These are phyloP conservation scores for Erodium chrysanthum DNA, from an alignment of 441 rosid genomes.

Conservation along the genomic window DNA sequence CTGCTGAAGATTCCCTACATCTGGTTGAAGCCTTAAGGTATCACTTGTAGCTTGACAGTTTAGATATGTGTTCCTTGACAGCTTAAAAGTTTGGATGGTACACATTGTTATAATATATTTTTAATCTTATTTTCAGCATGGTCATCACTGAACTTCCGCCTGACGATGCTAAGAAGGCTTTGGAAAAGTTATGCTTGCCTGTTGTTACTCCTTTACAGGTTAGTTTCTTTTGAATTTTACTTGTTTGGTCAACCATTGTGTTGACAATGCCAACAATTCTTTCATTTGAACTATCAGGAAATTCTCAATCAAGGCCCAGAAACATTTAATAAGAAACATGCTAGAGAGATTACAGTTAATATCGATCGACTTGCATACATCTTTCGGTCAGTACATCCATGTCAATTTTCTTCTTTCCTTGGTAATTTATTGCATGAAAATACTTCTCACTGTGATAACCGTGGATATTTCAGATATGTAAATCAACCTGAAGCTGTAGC, in stretches of 20 bases:
- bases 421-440: conserved; percentile 8
- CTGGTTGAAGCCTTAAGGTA: conserved; percentile 95
- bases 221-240: conserved; percentile 18
- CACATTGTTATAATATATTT: conserved; percentile 24
- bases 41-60: background rate
- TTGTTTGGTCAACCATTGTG: conserved; percentile 19
- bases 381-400: conserved; percentile 55
- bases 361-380: conserved; percentile 93
- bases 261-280: conserved; percentile 20
- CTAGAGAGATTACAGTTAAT: conserved; percentile 84
- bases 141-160: conserved; percentile 92
- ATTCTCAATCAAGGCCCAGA: conserved; percentile 60
- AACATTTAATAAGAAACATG: conserved; percentile 76
- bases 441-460: conserved; percentile 22
- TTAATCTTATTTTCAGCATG: conserved; percentile 48
- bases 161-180: conserved; percentile 72
- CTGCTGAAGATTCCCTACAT: conserved; percentile 85
- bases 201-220: conserved; percentile 87
- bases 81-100: conserved; percentile 4
- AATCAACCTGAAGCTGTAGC: conserved; percentile 98
- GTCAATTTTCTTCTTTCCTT: background rate
- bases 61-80: conserved; percentile 16
- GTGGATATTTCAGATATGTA: conserved; percentile 54
- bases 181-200: conserved; percentile 75
- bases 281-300: conserved; percentile 44